Evolutionary conservation across 495 filamentous ascomycete genomes (phyloP), one percentile per base, ranked within the genome.

Genomic region (Aspergillus egyptiacus): DNA sequence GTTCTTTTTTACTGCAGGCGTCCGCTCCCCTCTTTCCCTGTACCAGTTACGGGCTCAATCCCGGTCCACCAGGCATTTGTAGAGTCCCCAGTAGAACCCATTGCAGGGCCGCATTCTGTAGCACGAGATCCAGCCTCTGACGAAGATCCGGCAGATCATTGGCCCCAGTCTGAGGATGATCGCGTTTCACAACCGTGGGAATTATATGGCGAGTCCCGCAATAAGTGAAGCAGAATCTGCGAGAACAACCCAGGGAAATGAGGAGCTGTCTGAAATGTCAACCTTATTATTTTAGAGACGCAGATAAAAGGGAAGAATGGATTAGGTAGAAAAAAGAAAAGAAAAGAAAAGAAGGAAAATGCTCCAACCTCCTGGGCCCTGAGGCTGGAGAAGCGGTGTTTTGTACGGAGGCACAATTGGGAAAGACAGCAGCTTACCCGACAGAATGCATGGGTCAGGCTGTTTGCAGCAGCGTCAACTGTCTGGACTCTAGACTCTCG

Each of bases 81-180:
- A 47, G 19, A 43, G 28, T 25, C 10, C 43, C 43, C 25, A 46
- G 33, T 47, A 52, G 22, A 43, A 6, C 44, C 32, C 31, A 51
- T 54, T 51, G 37, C 50, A 36, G 46, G 23, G 40, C 34, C 23
- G 38, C 39, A 25, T 2, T 31, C 10, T 51, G 54, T 63, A 56
- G 44, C 32, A 58, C 60, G 48, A 54, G 47, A 56, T 58, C 49
- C 47, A 56, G 54, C 51, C 46, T 57, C 51, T 54, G n/a, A 24
- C 28, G 28, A 20, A 7, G 20, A 43, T 15, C 34, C 13, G 25
- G 22, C 49, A 27, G 48, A 39, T 41, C 33, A 60, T 56, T 51
- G 55, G 49, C 41, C 36, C 20, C 24, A 19, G n/a, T 55, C 46
- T 35, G 52, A 48, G 41, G 34, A 50, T 54, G 34, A 48, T 54